phyloP scores from a whole-genome alignment of 306 rosid species.

The Rosa multiflora region DNA sequence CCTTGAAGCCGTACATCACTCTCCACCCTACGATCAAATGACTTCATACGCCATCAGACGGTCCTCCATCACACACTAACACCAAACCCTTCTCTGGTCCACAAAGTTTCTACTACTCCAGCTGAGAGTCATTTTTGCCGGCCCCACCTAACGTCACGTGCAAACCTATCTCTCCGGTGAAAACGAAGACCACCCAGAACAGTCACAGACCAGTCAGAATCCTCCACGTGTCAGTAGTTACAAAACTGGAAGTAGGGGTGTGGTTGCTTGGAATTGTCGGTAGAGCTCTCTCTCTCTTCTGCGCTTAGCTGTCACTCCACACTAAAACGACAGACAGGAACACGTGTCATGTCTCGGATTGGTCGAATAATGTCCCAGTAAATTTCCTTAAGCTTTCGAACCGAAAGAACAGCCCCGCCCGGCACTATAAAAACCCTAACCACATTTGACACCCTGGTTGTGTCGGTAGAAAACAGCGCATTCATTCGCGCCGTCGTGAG shows the following conservation, averaged over 20 bases:
- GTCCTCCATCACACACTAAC: background rate
- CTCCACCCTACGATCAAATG: constrained; percentile 8
- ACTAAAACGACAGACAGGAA: constrained; percentile 14
- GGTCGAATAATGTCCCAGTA: constrained; percentile 19
- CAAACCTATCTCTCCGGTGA: background rate
- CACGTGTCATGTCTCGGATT: constrained; percentile 44
- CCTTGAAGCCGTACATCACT: background rate
- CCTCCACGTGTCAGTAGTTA: constrained; percentile 20
- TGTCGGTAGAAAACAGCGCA: constrained; percentile 47
- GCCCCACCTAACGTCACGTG: constrained; percentile 25
- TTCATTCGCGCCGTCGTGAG: constrained; percentile 4
- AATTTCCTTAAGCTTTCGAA: constrained; percentile 7
- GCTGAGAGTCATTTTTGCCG: background rate
- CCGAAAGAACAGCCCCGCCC: background rate
- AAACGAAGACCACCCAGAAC: background rate
- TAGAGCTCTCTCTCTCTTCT: constrained; percentile 26
- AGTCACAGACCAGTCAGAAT: background rate
- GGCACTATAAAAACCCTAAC: constrained; percentile 20
- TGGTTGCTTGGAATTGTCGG: constrained; percentile 40
- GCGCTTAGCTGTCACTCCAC: constrained; percentile 62
- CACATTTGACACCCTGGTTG: constrained; percentile 26
- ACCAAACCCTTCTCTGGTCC: background rate
- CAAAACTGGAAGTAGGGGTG: background rate
- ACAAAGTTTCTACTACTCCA: background rate
- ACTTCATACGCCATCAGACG: constrained; percentile 12